Percentiles rank a stretch among this genome's conserved stretches.
Evolutionary conservation across 495 filamentous ascomycete species (phyloP).

Genomic region (Amorphotheca resinae): DNA sequence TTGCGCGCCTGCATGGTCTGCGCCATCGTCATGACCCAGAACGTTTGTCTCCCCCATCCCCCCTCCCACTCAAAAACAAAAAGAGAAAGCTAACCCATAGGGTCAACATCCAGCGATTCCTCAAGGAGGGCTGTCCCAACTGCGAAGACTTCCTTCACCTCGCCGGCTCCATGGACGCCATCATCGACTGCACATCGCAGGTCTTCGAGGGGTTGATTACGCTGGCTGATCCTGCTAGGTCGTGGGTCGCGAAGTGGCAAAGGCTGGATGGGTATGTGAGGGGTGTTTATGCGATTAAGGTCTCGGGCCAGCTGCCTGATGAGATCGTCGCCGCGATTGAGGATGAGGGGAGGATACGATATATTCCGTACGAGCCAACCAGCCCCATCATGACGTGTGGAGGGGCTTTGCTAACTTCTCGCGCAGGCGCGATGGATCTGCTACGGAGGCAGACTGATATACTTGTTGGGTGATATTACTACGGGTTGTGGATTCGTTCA

Average conservation of each 20-base stretch:
- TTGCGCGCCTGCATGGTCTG: conserved; percentile 98
- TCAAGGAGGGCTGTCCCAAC: conserved; percentile 83
- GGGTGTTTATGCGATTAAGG: conserved; percentile 89
- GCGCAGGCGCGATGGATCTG: conserved; percentile 38
- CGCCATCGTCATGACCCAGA: conserved; percentile 72
- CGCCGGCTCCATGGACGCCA: conserved; percentile 59
- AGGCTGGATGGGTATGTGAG: conserved; percentile 74
- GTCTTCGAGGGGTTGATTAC: conserved; percentile 86
- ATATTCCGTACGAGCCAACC: conserved; percentile 47
- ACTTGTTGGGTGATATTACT: too few species aligned
- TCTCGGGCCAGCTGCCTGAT: conserved; percentile 54
- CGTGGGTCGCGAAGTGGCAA: conserved; percentile 93
- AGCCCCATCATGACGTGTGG: neutral
- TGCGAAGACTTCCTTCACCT: conserved; percentile 86
- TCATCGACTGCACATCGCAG: conserved; percentile 86
- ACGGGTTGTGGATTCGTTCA: too few species aligned
- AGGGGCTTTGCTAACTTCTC: conserved; percentile 1
- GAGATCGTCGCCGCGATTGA: conserved; percentile 54
- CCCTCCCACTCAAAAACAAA: neutral
- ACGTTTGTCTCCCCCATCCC: conserved; percentile 34
- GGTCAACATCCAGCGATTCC: conserved; percentile 48
- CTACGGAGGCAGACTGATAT: conserved; percentile 27
- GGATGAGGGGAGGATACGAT: conserved; percentile 53
- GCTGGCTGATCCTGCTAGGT: conserved; percentile 59
- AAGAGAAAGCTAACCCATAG: neutral